phyloP scores from a whole-genome alignment of 495 filamentous ascomycete species.

The Clavariopsis aquatica region DNA sequence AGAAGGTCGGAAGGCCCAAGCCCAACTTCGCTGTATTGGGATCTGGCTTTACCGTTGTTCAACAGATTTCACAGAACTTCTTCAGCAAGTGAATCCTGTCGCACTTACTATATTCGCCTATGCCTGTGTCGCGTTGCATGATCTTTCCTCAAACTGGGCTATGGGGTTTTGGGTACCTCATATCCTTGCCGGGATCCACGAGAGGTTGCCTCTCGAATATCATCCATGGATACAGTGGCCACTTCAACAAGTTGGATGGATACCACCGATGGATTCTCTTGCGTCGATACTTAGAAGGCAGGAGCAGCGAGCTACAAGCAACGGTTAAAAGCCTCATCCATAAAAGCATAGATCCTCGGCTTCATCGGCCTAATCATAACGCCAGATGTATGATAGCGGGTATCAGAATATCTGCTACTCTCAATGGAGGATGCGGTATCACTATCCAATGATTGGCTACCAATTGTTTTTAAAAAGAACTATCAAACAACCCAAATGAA shows the following conservation, averaged over 20 bases:
- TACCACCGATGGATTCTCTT: neutral
- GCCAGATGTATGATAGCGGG: too few species aligned
- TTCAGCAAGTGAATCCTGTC: neutral
- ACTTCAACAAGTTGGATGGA: conserved; percentile 4
- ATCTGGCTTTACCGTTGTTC: neutral
- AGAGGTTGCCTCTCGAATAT: neutral
- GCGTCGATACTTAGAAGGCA: neutral
- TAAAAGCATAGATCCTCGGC: neutral
- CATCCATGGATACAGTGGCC: neutral
- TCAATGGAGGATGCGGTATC: too few species aligned
- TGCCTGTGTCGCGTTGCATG: neutral
- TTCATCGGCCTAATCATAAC: too few species aligned
- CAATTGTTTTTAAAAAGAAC: too few species aligned
- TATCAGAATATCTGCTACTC: too few species aligned
- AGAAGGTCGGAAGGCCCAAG: neutral
- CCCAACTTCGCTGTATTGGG: neutral
- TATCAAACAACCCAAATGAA: neutral
- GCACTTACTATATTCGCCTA: conserved; percentile 2
- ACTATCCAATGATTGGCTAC: too few species aligned
- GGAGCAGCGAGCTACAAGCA: neutral
- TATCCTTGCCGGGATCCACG: neutral
- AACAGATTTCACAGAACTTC: neutral
- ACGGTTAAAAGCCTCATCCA: neutral
- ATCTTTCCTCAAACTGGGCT: neutral
- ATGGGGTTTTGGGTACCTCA: neutral